Evolutionary conservation across 805 yeast species (phyloP), one percentile per base, ranked within the genome.

Genomic region (Candida caryicola): DNA sequence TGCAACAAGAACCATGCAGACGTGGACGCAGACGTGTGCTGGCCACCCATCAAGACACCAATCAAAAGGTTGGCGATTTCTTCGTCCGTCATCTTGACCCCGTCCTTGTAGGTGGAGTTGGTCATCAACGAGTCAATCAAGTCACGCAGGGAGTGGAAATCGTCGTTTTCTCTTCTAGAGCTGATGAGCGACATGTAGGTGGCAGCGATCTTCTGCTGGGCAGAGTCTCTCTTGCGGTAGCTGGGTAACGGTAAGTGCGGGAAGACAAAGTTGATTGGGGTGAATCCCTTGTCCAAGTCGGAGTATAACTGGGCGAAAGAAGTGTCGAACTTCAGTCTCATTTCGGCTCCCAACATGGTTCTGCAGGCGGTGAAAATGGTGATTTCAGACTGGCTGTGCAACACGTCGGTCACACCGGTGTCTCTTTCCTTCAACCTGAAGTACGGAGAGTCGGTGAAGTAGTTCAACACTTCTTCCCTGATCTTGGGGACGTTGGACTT

Each of bases 31-130:
- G 95, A 85, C 18, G 99, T 93, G 64, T 93, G 99, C 71, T 93
- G 99, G 46, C 99, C 99, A 55, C 99, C 99, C 99, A 93, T 93
- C 45, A 93, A 74, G 39, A 93, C 84, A 63, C 98, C 99, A 64
- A 93, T 91, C 62, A 89, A 71, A 62, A 93, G 73, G 65, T 90
- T 85, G 34, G 98, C 93, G 57, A 93, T 88, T 68, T 93, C 95
- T 61, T 82, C 82, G 62, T 93, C 99, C 18, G 96, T 83, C 97
- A 93, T 90, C 56, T 76, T 74, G 34, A 82, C 81, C 52, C 99
- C 99, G 59, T 93, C 98, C 62, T 87, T 90, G 70, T 93, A 93
- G 43, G 86, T 80, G 29, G 90, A 83, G 51, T 71, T 74, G 52
- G 79, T 77, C 86, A 93, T 79, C 59, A 89, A 75, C 13, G 93